Percentiles rank a stretch among this genome's conserved stretches.
Conservation (phyloP, 1,139 yeast genomes). For the Protomyces macrosporus region DNA sequence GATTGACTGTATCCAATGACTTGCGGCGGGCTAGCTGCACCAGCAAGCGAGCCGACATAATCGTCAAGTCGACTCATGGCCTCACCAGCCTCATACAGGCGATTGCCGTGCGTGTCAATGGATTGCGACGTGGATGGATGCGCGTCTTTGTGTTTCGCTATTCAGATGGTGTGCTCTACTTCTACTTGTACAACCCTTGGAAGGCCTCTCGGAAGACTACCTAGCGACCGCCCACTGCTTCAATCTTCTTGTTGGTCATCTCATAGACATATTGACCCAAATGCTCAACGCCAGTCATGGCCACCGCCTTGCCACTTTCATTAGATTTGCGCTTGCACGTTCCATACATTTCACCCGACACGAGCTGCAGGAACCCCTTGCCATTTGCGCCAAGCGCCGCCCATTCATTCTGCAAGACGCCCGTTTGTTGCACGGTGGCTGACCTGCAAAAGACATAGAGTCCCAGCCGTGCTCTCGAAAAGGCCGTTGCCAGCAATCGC, state of each 20-base stretch:
- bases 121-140: background rate
- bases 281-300: conserved; percentile 41
- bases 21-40: background rate
- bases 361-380: conserved; percentile 35
- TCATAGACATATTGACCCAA: conserved; percentile 41
- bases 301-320: conserved; percentile 31
- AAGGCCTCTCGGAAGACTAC: too few species aligned
- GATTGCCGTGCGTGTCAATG: background rate
- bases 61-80: conserved; percentile 20
- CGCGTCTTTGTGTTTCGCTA: background rate
- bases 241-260: conserved; percentile 37
- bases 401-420: conserved; percentile 17
- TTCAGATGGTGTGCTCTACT: too few species aligned
- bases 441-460: conserved; percentile 39
- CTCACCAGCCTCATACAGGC: background rate
- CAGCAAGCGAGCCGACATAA: background rate
- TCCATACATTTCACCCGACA: conserved; percentile 40
- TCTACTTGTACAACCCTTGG: too few species aligned
- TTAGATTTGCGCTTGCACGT: conserved; percentile 30
- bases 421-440: background rate
- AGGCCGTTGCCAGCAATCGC: conserved; percentile 36
- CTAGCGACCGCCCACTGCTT: background rate
- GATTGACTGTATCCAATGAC: background rate
- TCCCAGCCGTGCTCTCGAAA: conserved; percentile 40
- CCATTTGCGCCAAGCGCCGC: conserved; percentile 26